Evolutionary conservation across 306 rosid genomes (phyloP).

Genomic region (Vigna angularis): DNA sequence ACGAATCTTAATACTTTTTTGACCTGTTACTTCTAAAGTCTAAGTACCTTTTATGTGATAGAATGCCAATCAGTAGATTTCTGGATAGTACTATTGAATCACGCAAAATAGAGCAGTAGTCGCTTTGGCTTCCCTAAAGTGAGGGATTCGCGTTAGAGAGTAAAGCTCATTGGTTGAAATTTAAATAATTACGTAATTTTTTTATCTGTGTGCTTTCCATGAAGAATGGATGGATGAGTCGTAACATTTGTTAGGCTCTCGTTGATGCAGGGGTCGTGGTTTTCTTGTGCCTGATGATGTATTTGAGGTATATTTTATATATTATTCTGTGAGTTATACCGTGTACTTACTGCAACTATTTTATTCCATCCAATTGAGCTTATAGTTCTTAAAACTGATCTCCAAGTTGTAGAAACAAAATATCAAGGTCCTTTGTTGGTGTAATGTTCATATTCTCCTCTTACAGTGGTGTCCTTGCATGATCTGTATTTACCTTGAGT

Average conservation of each 20-base stretch:
- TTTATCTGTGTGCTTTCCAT: neutral
- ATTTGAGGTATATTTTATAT: conserved; percentile 58
- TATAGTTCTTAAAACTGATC: conserved; percentile 24
- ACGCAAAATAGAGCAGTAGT: neutral
- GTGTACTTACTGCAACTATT: neutral
- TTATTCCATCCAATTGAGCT: conserved; percentile 8
- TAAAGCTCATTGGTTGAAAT: neutral
- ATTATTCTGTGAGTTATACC: conserved; percentile 14
- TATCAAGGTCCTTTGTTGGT: conserved; percentile 9
- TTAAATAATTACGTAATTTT: neutral
- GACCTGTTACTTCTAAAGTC: neutral
- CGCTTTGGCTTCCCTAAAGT: neutral
- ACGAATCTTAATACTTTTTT: conserved; percentile 12
- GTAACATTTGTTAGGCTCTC: conserved; percentile 40
- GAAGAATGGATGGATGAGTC: conserved; percentile 7
- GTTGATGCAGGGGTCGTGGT: conserved; percentile 77
- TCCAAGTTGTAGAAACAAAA: neutral
- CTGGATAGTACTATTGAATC: neutral
- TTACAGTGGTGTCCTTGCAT: conserved; percentile 9
- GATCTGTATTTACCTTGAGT: neutral
- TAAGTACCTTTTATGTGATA: neutral
- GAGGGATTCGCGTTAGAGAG: conserved; percentile 2
- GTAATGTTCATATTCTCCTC: conserved; percentile 22
- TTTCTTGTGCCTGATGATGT: conserved; percentile 80
- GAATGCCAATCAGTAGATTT: neutral